Evolutionary conservation across 2,329 filamentous ascomycete genomes (phyloP).

Genomic region (Aspergillus fumigatus): DNA sequence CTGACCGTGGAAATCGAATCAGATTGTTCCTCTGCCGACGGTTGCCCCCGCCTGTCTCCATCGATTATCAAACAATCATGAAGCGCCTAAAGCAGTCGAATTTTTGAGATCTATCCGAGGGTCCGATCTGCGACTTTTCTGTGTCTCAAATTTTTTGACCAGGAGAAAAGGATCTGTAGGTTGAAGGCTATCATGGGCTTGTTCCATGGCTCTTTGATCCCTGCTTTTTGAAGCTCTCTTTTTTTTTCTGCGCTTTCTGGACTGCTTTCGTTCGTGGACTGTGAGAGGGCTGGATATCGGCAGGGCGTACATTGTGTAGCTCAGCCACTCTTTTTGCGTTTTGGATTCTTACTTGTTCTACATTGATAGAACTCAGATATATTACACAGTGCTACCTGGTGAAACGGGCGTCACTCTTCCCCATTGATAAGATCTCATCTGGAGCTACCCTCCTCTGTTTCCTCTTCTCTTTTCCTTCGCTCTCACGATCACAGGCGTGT

Average conservation of each 20-base stretch:
- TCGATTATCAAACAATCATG: not conserved
- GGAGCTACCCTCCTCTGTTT: not conserved
- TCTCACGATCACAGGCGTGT: not conserved
- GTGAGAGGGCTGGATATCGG: not conserved
- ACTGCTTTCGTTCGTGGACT: not conserved
- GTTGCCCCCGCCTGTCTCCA: not conserved
- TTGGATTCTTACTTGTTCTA: not conserved
- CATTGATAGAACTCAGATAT: not conserved
- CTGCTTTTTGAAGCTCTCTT: not conserved
- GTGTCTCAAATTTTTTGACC: not conserved
- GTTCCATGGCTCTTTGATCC: not conserved
- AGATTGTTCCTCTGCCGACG: not conserved
- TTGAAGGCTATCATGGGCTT: not conserved
- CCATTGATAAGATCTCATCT: not conserved
- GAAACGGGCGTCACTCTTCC: not conserved
- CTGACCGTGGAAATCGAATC: not conserved
- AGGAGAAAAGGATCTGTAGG: not conserved
- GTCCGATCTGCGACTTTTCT: not conserved
- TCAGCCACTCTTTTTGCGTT: conserved; percentile 5
- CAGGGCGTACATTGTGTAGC: not conserved
- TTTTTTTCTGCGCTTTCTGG: not conserved
- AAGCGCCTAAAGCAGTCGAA: not conserved
- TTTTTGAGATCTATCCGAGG: not conserved
- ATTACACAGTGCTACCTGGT: not conserved
- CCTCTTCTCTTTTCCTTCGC: not conserved